phyloP scores from a whole-genome alignment of 140 eudicot species.

The Anethum foeniculum region DNA sequence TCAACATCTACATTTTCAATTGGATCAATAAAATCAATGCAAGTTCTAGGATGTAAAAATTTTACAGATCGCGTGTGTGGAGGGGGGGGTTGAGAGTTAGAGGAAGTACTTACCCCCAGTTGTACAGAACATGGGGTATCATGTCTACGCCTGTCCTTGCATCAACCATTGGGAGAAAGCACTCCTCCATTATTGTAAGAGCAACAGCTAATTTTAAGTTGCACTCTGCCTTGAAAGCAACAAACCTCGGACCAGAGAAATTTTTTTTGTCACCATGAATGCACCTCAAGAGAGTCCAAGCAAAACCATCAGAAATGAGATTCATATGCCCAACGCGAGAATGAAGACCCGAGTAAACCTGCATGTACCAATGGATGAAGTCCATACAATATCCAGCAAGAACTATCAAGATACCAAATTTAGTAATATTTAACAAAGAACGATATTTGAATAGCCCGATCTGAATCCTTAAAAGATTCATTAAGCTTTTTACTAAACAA shows the following conservation, averaged over 20 bases:
- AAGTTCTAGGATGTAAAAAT: not conserved
- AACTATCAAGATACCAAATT: not conserved
- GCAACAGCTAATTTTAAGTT: constrained; percentile 94
- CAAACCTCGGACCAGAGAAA: constrained; percentile 51
- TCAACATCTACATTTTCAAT: not conserved
- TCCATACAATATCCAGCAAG: constrained; percentile 1
- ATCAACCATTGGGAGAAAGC: constrained; percentile 96
- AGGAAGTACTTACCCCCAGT: constrained; percentile 61
- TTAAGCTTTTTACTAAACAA: not conserved
- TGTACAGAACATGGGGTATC: constrained; percentile 90
- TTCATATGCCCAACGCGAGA: constrained; percentile 56
- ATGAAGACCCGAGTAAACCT: constrained; percentile 73
- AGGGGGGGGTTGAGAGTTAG: not conserved
- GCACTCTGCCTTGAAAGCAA: constrained; percentile 85
- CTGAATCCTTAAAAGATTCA: not conserved
- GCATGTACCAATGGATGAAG: constrained; percentile 17
- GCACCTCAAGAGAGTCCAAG: constrained; percentile 81
- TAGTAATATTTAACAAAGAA: not conserved
- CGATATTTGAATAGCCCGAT: not conserved
- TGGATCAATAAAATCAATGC: not conserved
- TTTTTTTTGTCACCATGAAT: constrained; percentile 71
- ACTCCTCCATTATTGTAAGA: constrained; percentile 87
- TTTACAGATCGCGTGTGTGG: not conserved
- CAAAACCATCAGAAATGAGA: constrained; percentile 51
- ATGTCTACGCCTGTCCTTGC: constrained; percentile 86